A percentile compares a stretch with the other conserved stretches of the same genome.
These are phyloP conservation scores for Begonia masoniana DNA, from an alignment of 306 rosid species.

Conservation along the genomic window DNA sequence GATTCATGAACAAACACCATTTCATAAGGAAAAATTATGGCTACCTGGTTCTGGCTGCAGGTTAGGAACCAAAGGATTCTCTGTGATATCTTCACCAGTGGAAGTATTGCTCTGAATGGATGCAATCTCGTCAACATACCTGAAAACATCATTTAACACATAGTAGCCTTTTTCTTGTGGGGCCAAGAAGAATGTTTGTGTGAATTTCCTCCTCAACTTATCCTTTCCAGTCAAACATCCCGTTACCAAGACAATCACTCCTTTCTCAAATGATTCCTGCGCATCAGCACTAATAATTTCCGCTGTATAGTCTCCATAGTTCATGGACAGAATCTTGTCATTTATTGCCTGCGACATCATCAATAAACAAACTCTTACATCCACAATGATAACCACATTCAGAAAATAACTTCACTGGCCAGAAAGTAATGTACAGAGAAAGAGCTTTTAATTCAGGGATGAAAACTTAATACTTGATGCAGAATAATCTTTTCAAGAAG, in stretches of 20 bases:
- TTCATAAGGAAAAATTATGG: constrained; percentile 5
- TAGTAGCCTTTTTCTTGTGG: constrained; percentile 90
- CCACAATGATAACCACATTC: too few species aligned
- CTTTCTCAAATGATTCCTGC: constrained; percentile 78
- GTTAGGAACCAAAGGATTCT: constrained; percentile 31
- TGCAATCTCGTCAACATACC: constrained; percentile 70
- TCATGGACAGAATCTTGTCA: constrained; percentile 64
- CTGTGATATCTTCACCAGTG: constrained; percentile 27
- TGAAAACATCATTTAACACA: constrained; percentile 86
- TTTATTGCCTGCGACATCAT: constrained; percentile 57
- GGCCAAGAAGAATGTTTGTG: constrained; percentile 94
- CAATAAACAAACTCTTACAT: too few species aligned
- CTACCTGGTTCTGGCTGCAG: constrained; percentile 55
- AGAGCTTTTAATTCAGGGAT: too few species aligned
- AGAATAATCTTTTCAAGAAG: too few species aligned
- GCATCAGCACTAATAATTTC: constrained; percentile 96
- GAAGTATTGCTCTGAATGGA: constrained; percentile 23
- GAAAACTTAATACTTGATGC: too few species aligned
- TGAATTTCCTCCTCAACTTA: constrained; percentile 59
- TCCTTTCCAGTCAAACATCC: constrained; percentile 97
- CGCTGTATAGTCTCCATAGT: constrained; percentile 71
- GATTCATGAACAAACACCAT: constrained; percentile 2
- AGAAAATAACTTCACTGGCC: too few species aligned
- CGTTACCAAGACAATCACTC: constrained; percentile 87
- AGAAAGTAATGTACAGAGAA: too few species aligned